Conservation (phyloP, 116 monocot species). For the Trichopus zeylanicus region DNA sequence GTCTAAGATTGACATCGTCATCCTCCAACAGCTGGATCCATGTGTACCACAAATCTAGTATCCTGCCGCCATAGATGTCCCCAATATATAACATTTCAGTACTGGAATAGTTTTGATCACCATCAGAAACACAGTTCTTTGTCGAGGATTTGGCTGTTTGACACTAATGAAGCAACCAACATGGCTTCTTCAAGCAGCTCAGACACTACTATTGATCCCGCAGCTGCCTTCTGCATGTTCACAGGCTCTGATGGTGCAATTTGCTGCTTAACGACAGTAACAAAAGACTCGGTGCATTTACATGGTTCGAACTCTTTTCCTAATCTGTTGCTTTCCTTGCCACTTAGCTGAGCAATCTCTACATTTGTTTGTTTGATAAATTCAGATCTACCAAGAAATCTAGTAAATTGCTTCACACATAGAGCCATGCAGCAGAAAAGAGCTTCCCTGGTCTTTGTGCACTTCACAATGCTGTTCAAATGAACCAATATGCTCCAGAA, state of each 20-base stretch:
- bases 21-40: slow-evolving; percentile 90
- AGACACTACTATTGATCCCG: slow-evolving; percentile 72
- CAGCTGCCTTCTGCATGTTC: slow-evolving; percentile 78
- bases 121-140: slow-evolving; percentile 8
- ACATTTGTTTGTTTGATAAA: slow-evolving; percentile 11
- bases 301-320: slow-evolving; percentile 21
- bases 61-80: slow-evolving; percentile 38
- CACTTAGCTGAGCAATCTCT: neutral
- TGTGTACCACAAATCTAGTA: slow-evolving; percentile 78
- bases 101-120: slow-evolving; percentile 4
- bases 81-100: slow-evolving; percentile 12
- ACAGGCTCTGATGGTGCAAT: slow-evolving; percentile 71
- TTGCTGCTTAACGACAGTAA: slow-evolving; percentile 45
- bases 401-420: slow-evolving; percentile 55
- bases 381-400: slow-evolving; percentile 14
- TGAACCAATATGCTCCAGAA: slow-evolving; percentile 78
- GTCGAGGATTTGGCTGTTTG: slow-evolving; percentile 17
- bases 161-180: slow-evolving; percentile 32
- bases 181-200: slow-evolving; percentile 55
- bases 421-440: slow-evolving; percentile 85
- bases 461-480: slow-evolving; percentile 37
- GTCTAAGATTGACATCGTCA: slow-evolving; percentile 58
- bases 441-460: slow-evolving; percentile 58
- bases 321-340: neutral
- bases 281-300: slow-evolving; percentile 35